Percentiles rank a stretch among this genome's conserved stretches.
phyloP scores from a whole-genome alignment of 148 eudicot species.

The Diospyros kaki region DNA sequence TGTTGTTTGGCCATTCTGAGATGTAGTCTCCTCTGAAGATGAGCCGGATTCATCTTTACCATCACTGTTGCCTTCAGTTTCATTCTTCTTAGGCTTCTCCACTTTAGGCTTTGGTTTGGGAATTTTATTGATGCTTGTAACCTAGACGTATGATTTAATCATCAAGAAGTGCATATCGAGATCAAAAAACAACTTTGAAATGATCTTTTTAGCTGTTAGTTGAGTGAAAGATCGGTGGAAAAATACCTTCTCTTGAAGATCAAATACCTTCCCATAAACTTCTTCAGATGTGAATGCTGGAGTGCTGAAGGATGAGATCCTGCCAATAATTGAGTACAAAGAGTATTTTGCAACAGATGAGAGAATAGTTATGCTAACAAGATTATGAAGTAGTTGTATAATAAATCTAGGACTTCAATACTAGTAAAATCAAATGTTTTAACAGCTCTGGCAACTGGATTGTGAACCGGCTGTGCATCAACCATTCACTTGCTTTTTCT shows the following conservation, averaged over 20 bases:
- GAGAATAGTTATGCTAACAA: too few relatives aligned
- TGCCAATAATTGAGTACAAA: constrained; percentile 16
- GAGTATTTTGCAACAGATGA: too few relatives aligned
- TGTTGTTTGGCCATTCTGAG: constrained; percentile 26
- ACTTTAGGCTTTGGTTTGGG: constrained; percentile 94
- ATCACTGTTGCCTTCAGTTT: constrained; percentile 30
- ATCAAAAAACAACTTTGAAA: background rate
- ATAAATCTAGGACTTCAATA: too few relatives aligned
- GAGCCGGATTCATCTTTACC: constrained; percentile 30
- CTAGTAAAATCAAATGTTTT: too few relatives aligned
- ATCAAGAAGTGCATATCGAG: background rate
- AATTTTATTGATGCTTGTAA: constrained; percentile 57
- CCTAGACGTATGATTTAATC: constrained; percentile 32
- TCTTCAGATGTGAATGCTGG: constrained; percentile 79
- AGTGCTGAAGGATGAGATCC: constrained; percentile 49
- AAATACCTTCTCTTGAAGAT: constrained; percentile 82
- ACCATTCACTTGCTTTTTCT: too few relatives aligned
- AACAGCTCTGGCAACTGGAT: too few relatives aligned
- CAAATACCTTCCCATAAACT: constrained; percentile 56
- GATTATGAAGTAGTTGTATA: too few relatives aligned
- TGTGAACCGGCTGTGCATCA: too few relatives aligned
- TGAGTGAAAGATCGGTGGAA: background rate
- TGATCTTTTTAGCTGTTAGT: background rate
- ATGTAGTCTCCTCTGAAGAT: constrained; percentile 35
- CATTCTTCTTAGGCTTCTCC: constrained; percentile 73